Percentiles rank a stretch among this genome's conserved stretches.
Evolutionary conservation across 2,329 filamentous ascomycete genomes (phyloP).

Genomic region (Rutstroemia sp.): DNA sequence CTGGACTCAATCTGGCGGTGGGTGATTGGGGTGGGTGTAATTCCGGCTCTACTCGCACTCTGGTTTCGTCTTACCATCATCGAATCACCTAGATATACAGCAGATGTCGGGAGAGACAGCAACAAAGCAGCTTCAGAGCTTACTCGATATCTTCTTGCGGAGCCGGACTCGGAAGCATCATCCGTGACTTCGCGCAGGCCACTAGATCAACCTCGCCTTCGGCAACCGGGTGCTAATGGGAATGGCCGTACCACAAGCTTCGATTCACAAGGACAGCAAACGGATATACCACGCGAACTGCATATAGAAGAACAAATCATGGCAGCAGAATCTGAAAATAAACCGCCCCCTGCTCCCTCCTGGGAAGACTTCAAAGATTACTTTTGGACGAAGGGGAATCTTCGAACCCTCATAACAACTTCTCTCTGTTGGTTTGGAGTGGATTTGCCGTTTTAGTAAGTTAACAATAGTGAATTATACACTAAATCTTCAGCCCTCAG

Average conservation of each 20-base stretch:
- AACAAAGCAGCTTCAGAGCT: constrained; percentile 18
- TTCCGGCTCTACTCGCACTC: constrained; percentile 56
- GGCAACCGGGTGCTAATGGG: neutral
- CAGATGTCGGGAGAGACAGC: constrained; percentile 11
- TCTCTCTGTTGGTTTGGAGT: constrained; percentile 23
- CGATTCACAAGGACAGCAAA: neutral
- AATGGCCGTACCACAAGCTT: neutral
- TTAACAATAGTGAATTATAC: neutral
- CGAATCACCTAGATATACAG: constrained; percentile 46
- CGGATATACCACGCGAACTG: neutral
- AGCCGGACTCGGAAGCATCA: constrained; percentile 1
- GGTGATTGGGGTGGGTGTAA: constrained; percentile 56
- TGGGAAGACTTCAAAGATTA: constrained; percentile 22
- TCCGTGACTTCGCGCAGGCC: constrained; percentile 4
- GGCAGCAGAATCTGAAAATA: constrained; percentile 30
- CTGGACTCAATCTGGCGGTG: constrained; percentile 55
- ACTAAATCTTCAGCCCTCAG: neutral
- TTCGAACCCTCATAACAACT: constrained; percentile 58
- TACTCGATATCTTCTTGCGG: constrained; percentile 13
- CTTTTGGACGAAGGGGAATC: constrained; percentile 38
- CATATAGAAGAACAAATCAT: constrained; percentile 21
- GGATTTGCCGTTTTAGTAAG: constrained; percentile 6
- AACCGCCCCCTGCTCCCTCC: constrained; percentile 14
- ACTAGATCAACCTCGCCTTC: neutral
- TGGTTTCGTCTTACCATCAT: constrained; percentile 60